A percentile compares a stretch with the other conserved stretches of the same genome.
Evolutionary conservation across 257 asterid species (phyloP).

Genomic region (Capsicum pubescens): DNA sequence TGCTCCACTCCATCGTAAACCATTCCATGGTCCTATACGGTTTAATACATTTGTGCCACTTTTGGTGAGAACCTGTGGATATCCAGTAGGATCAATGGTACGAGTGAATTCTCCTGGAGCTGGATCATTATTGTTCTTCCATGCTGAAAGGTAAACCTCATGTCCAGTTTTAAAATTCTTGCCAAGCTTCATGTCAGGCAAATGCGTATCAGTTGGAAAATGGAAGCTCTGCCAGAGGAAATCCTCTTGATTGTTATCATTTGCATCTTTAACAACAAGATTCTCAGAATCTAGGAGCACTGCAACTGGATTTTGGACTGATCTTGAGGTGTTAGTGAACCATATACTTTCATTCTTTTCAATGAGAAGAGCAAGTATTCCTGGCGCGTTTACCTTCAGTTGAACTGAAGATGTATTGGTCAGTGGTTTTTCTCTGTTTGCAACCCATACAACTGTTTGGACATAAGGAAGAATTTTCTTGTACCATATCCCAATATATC

Average conservation of each 20-base stretch:
- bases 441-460: slow-evolving; percentile 26
- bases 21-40: slow-evolving; percentile 64
- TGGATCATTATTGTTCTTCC: slow-evolving; percentile 48
- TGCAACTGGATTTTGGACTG: slow-evolving; percentile 32
- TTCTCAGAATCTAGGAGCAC: slow-evolving; percentile 44
- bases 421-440: slow-evolving; percentile 26
- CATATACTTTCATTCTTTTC: slow-evolving; percentile 23
- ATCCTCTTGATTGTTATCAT: slow-evolving; percentile 29
- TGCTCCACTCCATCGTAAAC: slow-evolving; percentile 49
- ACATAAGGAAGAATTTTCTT: not conserved
- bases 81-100: slow-evolving; percentile 43
- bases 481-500: slow-evolving; percentile 23
- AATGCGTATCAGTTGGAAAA: slow-evolving; percentile 37
- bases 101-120: slow-evolving; percentile 41
- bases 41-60: not conserved
- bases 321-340: slow-evolving; percentile 36
- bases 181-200: slow-evolving; percentile 46
- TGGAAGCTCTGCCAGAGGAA: slow-evolving; percentile 44
- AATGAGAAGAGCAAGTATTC: slow-evolving; percentile 27
- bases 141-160: slow-evolving; percentile 41
- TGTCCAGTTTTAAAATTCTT: slow-evolving; percentile 34
- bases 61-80: slow-evolving; percentile 41
- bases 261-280: slow-evolving; percentile 45
- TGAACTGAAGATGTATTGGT: slow-evolving; percentile 12
- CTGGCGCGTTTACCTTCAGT: slow-evolving; percentile 14